Percentiles rank a stretch among this genome's conserved stretches.
These are phyloP conservation scores for Pilaira anomala DNA, from an alignment of 192 early-diverging fungal species.

Conservation along the genomic window DNA sequence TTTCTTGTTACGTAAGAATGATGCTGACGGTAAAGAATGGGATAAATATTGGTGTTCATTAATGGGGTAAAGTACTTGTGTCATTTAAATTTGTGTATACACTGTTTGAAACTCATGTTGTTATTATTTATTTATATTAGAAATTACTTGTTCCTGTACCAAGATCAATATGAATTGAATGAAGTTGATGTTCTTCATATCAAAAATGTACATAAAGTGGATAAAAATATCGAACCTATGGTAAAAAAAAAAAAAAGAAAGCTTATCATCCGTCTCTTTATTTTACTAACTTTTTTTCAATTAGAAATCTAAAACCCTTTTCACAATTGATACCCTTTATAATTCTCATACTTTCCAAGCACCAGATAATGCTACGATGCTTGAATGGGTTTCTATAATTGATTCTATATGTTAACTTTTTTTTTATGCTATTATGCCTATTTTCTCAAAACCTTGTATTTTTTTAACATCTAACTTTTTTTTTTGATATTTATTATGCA, in stretches of 20 bases:
- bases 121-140: not conserved
- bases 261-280: too few species aligned
- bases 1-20: slow-evolving; percentile 6
- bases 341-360: slow-evolving; percentile 3
- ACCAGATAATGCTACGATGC: not conserved
- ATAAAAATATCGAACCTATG: not conserved
- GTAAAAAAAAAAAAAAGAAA: not conserved
- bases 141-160: slow-evolving; percentile 19
- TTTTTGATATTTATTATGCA: too few species aligned
- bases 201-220: not conserved
- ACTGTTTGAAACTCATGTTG: not conserved
- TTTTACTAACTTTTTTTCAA: not conserved
- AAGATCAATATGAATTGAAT: slow-evolving; percentile 11
- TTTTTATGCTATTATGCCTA: not conserved
- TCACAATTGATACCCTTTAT: slow-evolving; percentile 14
- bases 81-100: not conserved
- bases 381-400: slow-evolving; percentile 13
- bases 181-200: slow-evolving; percentile 12
- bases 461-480: too few species aligned
- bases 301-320: not conserved
- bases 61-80: not conserved
- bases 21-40: not conserved
- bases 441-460: too few species aligned
- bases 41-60: slow-evolving; percentile 2
- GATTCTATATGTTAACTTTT: not conserved